Evolutionary conservation across 805 yeast genomes (phyloP).

Genomic region (Kodamaea restingae): DNA sequence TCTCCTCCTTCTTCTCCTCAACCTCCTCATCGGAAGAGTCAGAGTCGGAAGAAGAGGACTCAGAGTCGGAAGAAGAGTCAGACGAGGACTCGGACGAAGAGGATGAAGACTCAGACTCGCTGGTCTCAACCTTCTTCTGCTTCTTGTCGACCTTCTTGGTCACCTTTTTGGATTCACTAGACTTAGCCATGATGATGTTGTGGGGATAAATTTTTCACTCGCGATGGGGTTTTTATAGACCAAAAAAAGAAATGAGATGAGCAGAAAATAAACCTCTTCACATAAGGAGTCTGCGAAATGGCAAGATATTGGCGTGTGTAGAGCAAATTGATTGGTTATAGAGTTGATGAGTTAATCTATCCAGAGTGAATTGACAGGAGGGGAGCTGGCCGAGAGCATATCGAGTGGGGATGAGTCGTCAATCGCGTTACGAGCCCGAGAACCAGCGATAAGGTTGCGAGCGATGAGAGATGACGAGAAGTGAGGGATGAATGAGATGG

Average conservation of each 20-base stretch:
- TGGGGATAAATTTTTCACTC: conserved; percentile 4
- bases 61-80: conserved; percentile 16
- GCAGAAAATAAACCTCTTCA: too few species aligned
- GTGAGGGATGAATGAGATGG: too few species aligned
- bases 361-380: too few species aligned
- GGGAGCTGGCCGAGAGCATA: too few species aligned
- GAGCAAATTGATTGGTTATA: too few species aligned
- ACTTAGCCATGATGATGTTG: conserved; percentile 33
- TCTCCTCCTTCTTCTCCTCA: conserved; percentile 5
- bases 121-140: conserved; percentile 21
- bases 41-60: conserved; percentile 21
- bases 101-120: conserved; percentile 9
- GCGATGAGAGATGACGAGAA: too few species aligned
- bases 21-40: conserved; percentile 26
- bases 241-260: background rate
- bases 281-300: too few species aligned
- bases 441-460: too few species aligned
- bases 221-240: conserved; percentile 3
- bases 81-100: conserved; percentile 23
- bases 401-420: too few species aligned
- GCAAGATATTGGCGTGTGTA: too few species aligned
- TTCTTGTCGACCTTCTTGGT: conserved; percentile 20
- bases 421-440: too few species aligned
- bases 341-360: too few species aligned
- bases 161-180: conserved; percentile 27